Evolutionary conservation across 192 early-diverging fungal genomes (phyloP).

Genomic region (Allomyces macrogynus): DNA sequence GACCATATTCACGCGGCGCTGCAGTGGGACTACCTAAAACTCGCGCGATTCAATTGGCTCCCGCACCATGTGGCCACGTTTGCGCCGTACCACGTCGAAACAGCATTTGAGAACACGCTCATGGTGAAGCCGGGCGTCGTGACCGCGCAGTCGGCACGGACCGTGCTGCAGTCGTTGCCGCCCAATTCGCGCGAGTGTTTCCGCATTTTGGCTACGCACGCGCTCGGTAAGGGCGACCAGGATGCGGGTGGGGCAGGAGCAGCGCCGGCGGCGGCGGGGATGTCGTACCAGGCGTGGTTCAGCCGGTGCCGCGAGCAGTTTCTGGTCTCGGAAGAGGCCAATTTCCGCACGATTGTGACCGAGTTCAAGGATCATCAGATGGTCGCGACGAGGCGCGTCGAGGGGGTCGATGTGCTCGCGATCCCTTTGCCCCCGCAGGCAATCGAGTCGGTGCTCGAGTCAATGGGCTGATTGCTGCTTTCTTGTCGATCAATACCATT

Average conservation of each 20-base stretch:
- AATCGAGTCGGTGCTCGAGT: background rate
- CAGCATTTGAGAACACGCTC: constrained; percentile 54
- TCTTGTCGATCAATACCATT: too few relatives aligned
- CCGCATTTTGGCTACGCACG: constrained; percentile 61
- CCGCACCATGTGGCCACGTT: constrained; percentile 89
- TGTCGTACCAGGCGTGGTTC: constrained; percentile 50
- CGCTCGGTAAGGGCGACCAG: constrained; percentile 24
- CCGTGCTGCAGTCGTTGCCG: constrained; percentile 66
- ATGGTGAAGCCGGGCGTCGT: constrained; percentile 28
- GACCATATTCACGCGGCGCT: constrained; percentile 83
- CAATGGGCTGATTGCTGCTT: background rate
- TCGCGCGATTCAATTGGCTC: constrained; percentile 52
- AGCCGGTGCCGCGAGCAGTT: constrained; percentile 59
- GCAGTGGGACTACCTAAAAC: constrained; percentile 61
- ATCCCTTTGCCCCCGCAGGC: constrained; percentile 10
- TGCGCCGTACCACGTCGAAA: constrained; percentile 58
- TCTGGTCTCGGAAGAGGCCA: constrained; percentile 56
- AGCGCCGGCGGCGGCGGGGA: constrained; percentile 15
- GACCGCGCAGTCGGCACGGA: constrained; percentile 45
- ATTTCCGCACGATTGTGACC: constrained; percentile 72
- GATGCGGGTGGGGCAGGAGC: background rate
- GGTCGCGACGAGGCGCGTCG: constrained; percentile 39
- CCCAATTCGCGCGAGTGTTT: constrained; percentile 70
- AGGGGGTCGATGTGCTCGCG: constrained; percentile 47
- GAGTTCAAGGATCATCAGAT: constrained; percentile 88